Evolutionary conservation across 2,329 filamentous ascomycete genomes (phyloP), one percentile per base, ranked within the genome.

Genomic region (Fusarium mangiferae): DNA sequence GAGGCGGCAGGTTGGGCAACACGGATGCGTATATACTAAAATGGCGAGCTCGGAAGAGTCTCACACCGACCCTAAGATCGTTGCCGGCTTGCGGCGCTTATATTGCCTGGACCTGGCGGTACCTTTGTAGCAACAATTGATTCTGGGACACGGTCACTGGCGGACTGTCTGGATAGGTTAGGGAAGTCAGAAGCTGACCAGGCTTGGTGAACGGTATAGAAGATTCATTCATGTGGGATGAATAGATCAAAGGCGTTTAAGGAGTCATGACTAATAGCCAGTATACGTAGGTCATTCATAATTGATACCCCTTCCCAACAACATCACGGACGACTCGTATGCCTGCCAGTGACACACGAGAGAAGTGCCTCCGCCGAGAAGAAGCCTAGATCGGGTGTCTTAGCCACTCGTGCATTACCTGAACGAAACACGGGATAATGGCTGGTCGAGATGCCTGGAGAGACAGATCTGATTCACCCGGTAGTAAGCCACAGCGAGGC

Each of bases 1-100:
- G 88, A 91, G 68, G 91, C 82, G 26, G 92, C 82, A 38, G 89
- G 92, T 58, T 96, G 94, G 94, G 90, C 93, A 55, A 90, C 92
- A 64, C 88, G 93, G 44, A 94, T 96, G 84, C 93, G 94, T 33
- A 90, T 94, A 68, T 94, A 93, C 81, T 93, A 79, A 68, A 30
- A 35, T 33, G 39, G 28, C 13, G 24, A 39, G 22, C 41, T 18
- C 24, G 15, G 24, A 54, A 28, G 51, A 39, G 35, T 54, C 22
- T 39, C 51, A 26, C 51, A 26, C 33, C 12, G 33, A 33, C 18
- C 18, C 30, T 18, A 15, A 52, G 38, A 14, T 36, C 20, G 13
- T 30, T 46, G 30, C n/a, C 38, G 24, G 26, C 9, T 38, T 61
- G 35, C 13, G 26, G 44, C 30, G 35, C 33, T 22, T 46, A 26